phyloP scores from a whole-genome alignment of 2,329 filamentous ascomycete species.

The Exophiala calicioides region DNA sequence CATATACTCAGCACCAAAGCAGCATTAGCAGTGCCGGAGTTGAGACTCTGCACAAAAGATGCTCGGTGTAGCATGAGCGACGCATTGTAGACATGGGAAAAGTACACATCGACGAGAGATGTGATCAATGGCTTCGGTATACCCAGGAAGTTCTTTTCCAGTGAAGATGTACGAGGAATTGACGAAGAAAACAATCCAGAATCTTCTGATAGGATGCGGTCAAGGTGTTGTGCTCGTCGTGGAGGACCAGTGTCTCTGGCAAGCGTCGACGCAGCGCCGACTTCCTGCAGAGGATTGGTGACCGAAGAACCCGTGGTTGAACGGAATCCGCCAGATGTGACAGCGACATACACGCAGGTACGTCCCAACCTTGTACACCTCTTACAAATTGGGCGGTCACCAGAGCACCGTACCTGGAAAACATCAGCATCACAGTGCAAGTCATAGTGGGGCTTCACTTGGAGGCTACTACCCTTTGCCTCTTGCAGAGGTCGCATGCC shows the following conservation, averaged over 20 bases:
- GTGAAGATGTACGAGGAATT: background rate
- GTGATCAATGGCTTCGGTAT: constrained; percentile 9
- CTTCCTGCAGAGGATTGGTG: too few relatives aligned
- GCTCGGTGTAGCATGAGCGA: constrained; percentile 9
- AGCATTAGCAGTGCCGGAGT: constrained; percentile 1
- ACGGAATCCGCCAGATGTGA: too few relatives aligned
- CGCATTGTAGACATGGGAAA: constrained; percentile 17
- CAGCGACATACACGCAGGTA: background rate
- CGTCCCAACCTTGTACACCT: background rate
- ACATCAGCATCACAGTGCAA: too few relatives aligned
- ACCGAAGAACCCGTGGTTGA: too few relatives aligned
- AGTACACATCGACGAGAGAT: constrained; percentile 13
- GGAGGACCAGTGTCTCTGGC: too few relatives aligned
- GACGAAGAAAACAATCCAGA: background rate
- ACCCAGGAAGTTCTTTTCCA: constrained; percentile 2
- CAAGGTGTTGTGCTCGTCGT: too few relatives aligned
- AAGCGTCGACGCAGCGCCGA: too few relatives aligned
- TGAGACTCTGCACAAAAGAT: constrained; percentile 3
- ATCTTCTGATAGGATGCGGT: too few relatives aligned
- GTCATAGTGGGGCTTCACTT: too few relatives aligned
- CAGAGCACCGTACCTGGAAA: background rate
- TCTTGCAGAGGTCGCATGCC: background rate
- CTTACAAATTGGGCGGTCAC: background rate
- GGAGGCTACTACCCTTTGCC: too few relatives aligned
- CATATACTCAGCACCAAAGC: constrained; percentile 14